A percentile compares a stretch with the other conserved stretches of the same genome.
phyloP scores from a whole-genome alignment of 148 eudicot species.

The Cornus florida region DNA sequence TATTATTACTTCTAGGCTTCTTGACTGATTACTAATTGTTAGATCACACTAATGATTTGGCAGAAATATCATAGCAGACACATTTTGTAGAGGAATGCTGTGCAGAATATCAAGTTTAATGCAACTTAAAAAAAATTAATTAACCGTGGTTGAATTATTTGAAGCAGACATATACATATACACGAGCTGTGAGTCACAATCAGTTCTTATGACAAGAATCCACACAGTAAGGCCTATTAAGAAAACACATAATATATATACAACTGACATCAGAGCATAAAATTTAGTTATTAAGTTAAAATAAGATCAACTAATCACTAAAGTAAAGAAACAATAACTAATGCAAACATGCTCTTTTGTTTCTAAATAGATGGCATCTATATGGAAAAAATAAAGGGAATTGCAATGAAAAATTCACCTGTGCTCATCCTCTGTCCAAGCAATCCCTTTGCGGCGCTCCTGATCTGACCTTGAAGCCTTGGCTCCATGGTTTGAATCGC shows the following conservation, averaged over 20 bases:
- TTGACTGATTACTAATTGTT: neutral
- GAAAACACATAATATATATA: neutral
- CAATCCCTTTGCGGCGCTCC: slow-evolving; percentile 91
- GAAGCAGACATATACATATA: neutral
- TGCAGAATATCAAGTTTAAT: too few species aligned
- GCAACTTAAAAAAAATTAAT: neutral
- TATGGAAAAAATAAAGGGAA: neutral
- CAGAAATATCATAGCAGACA: neutral
- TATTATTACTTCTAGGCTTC: too few species aligned
- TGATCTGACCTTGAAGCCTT: slow-evolving; percentile 76
- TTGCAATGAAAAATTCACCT: slow-evolving; percentile 42
- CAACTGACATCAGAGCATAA: neutral
- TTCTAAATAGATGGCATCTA: neutral
- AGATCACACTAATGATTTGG: neutral
- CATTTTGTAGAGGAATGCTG: neutral
- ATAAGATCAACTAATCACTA: neutral
- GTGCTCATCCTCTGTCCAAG: slow-evolving; percentile 99
- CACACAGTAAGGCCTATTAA: neutral
- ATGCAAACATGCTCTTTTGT: neutral
- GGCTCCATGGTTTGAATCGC: slow-evolving; percentile 61
- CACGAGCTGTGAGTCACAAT: neutral
- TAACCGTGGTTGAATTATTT: neutral
- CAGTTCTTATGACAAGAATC: neutral
- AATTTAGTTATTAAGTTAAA: neutral
- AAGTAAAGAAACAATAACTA: neutral